Base-by-base conservation (phyloP, 176 grass and related monocot species). In the Oryza meyeriana region DNA sequence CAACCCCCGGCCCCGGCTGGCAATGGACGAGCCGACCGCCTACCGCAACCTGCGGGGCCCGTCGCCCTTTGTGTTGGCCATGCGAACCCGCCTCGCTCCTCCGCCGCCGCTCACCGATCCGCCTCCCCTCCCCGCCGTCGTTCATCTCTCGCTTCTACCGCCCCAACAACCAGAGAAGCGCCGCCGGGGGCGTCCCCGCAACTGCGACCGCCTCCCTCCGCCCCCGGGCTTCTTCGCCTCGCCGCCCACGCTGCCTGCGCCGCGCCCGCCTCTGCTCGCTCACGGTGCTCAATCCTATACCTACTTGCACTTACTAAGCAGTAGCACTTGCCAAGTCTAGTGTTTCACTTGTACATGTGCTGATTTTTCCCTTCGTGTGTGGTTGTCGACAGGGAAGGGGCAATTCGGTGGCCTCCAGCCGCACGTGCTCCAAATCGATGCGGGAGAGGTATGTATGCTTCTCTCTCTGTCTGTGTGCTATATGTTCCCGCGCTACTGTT, bases 21-120 rank as follows among this genome's bases (percentile, higher is more conserved):
- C 52, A 85, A 81, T 81, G 86, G 80, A 41, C 33, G 40, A 38
- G 29, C 62, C 76, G 30, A 38, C 76, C 9, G 69, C 12, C 31
- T 36, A 76, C 71, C 36, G 69, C 14, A 11, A 28, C 71, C 77
- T 89, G 77, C 71, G 82, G 72, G 83, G 78, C 65, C 88, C 88
- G 59, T 89, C 88, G 1, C 88, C 88, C 17, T 64, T 89, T 45
- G 87, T 89, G 26, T 75, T 77, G 78, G 87, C 87, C 66, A 85
- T 89, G 87, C 57, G 78, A 66, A 89, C 87, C 78, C 87, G 87
- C 65, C 26, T 89, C 42, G 26, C 84, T 10, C 82, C 87, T 39
- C 58, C 74, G 28, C 85, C 71, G 78, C 77, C 28, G 52, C 80
- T 72, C 68, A 38, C 69, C 69, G 69, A 72, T 17, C 71, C 82